phyloP scores from a whole-genome alignment of 306 rosid genomes.

The Lagenaria siceraria region DNA sequence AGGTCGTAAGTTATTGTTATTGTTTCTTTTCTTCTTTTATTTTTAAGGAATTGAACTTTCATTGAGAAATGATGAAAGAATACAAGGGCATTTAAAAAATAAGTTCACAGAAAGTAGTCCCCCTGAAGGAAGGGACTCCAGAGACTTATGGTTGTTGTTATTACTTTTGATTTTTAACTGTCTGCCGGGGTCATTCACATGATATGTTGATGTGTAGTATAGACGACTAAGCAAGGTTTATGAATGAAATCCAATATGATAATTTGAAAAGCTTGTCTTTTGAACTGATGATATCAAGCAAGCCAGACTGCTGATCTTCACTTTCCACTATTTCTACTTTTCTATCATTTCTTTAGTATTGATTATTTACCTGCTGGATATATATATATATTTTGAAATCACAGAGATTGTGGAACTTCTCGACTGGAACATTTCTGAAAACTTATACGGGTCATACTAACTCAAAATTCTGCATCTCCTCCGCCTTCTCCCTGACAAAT shows the following conservation, averaged over 20 bases:
- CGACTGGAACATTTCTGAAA: slow-evolving; percentile 85
- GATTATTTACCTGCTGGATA: not conserved
- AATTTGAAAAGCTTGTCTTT: not conserved
- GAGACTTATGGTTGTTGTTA: not conserved
- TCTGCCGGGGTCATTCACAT: not conserved
- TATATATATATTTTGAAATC: too few species aligned
- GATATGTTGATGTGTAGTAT: not conserved
- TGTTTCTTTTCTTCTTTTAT: too few species aligned
- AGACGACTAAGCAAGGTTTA: not conserved
- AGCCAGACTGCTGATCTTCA: not conserved
- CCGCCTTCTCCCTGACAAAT: slow-evolving; percentile 70
- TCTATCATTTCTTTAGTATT: not conserved
- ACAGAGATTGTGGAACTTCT: slow-evolving; percentile 93
- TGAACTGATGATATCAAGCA: not conserved
- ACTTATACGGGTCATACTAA: slow-evolving; percentile 71
- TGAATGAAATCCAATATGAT: not conserved
- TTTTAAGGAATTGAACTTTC: too few species aligned
- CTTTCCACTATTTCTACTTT: not conserved
- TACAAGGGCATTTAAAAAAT: too few species aligned
- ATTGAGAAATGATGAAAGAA: too few species aligned
- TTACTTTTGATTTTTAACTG: not conserved
- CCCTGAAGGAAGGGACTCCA: too few species aligned
- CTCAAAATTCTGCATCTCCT: slow-evolving; percentile 74
- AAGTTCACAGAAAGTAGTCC: too few species aligned
- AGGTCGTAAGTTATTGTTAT: too few species aligned